Evolutionary conservation across 202 grass and related monocot genomes (phyloP), one percentile per base, ranked within the genome.

Genomic region (Saccharum hybrid): DNA sequence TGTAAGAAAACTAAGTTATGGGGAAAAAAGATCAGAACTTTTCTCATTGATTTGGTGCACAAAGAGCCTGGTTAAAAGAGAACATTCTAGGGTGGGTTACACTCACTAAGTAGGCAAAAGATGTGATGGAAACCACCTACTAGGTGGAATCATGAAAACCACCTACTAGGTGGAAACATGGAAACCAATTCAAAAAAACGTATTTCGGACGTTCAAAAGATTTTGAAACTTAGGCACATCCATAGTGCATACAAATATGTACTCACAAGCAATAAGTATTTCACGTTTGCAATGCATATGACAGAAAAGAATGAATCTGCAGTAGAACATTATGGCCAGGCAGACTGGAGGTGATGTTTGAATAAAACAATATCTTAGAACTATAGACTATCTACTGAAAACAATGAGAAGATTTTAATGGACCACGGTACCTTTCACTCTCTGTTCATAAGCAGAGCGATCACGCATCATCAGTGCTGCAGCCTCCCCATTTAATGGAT

Each of bases 401-500:
- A 74, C 6, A 78, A 74, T 23, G 59, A 78, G 73, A 22, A 30
- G 61, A 41, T 67, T 73, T 65, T 60, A 21, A 49, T 11, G 34
- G 79, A 52, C 9, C 31, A 89, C 4, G 52, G 68, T 70, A 98
- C 95, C 95, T 94, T 94, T 94, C 74, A 98, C 95, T 98, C 93
- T 98, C 65, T 90, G 92, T 88, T 98, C 95, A 88, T 98, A 98
- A 84, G 90, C 83, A 85, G 87, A 72, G 48, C 85, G 84, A 82
- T 98, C 95, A 57, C 92, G 92, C 92, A 98, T 98, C 95, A 98
- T 91, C 28, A 94, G 74, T 4, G 95, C 95, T 60, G 95, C 95
- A 73, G 95, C 95, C 64, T 98, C 95, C 78, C 95, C 95, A 85
- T 98, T 98, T 78, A 98, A 90, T 81, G 95, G 95, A 66, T 98